Percentiles rank a stretch among this genome's conserved stretches.
phyloP scores from a whole-genome alignment of 768 basidiomycete species.

The Collybia sordida region DNA sequence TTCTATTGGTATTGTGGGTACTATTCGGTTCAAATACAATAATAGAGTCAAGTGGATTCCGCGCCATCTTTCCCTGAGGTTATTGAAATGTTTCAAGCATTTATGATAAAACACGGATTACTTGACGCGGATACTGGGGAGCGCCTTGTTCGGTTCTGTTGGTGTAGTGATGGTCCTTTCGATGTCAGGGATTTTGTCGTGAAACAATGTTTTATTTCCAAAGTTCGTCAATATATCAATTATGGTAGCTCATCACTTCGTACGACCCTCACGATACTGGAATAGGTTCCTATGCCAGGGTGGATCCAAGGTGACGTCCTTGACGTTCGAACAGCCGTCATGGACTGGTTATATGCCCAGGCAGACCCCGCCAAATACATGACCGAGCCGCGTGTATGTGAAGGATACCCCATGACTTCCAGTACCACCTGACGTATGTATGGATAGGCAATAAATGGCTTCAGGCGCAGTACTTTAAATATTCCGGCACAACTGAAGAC shows the following conservation, averaged over 20 bases:
- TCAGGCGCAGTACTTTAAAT: constrained; percentile 47
- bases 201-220: constrained; percentile 88
- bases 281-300: constrained; percentile 60
- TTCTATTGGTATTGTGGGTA: not conserved
- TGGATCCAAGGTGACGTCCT: constrained; percentile 77
- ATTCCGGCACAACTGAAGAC: constrained; percentile 73
- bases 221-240: constrained; percentile 40
- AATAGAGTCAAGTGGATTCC: constrained; percentile 73
- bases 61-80: constrained; percentile 78
- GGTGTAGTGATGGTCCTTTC: constrained; percentile 85
- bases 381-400: constrained; percentile 18
- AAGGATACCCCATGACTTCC: constrained; percentile 4
- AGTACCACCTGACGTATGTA: constrained; percentile 1
- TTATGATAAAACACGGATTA: constrained; percentile 71
- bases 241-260: not conserved
- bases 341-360: constrained; percentile 38
- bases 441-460: constrained; percentile 23
- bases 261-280: not conserved
- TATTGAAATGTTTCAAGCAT: constrained; percentile 58
- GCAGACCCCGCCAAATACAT: constrained; percentile 15
- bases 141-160: constrained; percentile 65
- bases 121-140: constrained; percentile 59
- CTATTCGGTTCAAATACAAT: not conserved
- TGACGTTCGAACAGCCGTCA: constrained; percentile 68
- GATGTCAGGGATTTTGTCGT: constrained; percentile 84